Evolutionary conservation across 176 grass and related monocot genomes (phyloP).

Genomic region (Oryza brachyantha): DNA sequence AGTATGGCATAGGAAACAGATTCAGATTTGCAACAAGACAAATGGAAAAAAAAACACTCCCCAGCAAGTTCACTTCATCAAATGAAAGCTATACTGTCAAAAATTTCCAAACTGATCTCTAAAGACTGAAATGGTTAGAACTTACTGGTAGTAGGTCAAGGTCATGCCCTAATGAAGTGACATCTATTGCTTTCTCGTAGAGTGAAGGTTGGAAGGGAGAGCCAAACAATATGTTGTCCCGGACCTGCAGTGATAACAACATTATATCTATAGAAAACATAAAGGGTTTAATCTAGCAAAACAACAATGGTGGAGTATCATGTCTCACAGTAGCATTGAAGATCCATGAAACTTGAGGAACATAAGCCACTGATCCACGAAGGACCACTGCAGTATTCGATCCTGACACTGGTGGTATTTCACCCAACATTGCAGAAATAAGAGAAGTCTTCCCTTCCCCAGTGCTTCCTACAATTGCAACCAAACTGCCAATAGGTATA

Average conservation of each 20-base stretch:
- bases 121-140: slow-evolving; percentile 33
- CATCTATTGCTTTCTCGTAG: slow-evolving; percentile 73
- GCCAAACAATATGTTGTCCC: slow-evolving; percentile 97
- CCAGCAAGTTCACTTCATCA: background rate
- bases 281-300: background rate
- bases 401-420: slow-evolving; percentile 70
- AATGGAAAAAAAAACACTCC: background rate
- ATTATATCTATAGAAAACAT: slow-evolving; percentile 2
- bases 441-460: slow-evolving; percentile 99
- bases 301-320: slow-evolving; percentile 13
- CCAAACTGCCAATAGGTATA: slow-evolving; percentile 83
- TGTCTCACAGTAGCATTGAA: slow-evolving; percentile 96
- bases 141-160: slow-evolving; percentile 87
- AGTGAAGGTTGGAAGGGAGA: slow-evolving; percentile 71
- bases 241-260: slow-evolving; percentile 61
- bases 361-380: slow-evolving; percentile 87
- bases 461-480: slow-evolving; percentile 94
- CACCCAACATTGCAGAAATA: slow-evolving; percentile 95
- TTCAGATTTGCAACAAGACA: background rate
- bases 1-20: background rate
- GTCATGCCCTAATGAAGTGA: slow-evolving; percentile 80
- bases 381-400: slow-evolving; percentile 64
- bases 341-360: slow-evolving; percentile 99
- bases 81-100: slow-evolving; percentile 11
- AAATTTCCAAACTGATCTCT: background rate